Conservation (phyloP, 805 yeast species). For the Suhomyces sp. region DNA sequence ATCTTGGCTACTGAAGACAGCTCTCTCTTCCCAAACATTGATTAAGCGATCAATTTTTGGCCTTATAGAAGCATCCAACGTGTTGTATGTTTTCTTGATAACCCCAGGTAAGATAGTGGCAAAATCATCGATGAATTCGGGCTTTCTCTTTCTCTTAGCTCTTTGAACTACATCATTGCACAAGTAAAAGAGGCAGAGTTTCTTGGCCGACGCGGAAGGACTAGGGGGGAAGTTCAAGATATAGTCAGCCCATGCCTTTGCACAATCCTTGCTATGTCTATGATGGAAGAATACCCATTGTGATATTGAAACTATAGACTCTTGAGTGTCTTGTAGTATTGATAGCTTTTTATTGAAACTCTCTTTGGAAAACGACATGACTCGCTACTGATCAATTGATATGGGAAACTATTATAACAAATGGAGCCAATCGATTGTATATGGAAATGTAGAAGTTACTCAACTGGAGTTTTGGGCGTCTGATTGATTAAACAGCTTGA, state of each 20-base stretch:
- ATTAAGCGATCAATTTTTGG: conserved; percentile 52
- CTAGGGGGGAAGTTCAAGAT: conserved; percentile 19
- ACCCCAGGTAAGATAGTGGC: conserved; percentile 46
- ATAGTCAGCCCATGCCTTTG: conserved; percentile 50
- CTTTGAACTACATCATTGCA: conserved; percentile 84
- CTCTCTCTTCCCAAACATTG: conserved; percentile 58
- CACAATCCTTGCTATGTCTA: conserved; percentile 53
- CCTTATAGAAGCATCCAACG: conserved; percentile 36
- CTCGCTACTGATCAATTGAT: no score
- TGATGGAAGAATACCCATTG: conserved; percentile 75
- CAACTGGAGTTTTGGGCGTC: no score
- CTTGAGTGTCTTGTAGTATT: conserved; percentile 59
- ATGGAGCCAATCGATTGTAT: no score
- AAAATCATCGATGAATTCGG: conserved; percentile 60
- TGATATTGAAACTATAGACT: conserved; percentile 69
- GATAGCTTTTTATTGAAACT: conserved; percentile 48
- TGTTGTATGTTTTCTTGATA: conserved; percentile 29
- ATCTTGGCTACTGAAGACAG: conserved; percentile 37
- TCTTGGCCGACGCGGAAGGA: conserved; percentile 27
- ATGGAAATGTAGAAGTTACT: no score
- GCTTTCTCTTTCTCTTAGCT: conserved; percentile 59
- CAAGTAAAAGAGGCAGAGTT: conserved; percentile 62
- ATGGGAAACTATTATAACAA: no score
- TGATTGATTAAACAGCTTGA: no score
- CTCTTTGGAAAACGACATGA: conserved; percentile 53